phyloP scores from a whole-genome alignment of 805 yeast species.

The Wickerhamomyces alni region DNA sequence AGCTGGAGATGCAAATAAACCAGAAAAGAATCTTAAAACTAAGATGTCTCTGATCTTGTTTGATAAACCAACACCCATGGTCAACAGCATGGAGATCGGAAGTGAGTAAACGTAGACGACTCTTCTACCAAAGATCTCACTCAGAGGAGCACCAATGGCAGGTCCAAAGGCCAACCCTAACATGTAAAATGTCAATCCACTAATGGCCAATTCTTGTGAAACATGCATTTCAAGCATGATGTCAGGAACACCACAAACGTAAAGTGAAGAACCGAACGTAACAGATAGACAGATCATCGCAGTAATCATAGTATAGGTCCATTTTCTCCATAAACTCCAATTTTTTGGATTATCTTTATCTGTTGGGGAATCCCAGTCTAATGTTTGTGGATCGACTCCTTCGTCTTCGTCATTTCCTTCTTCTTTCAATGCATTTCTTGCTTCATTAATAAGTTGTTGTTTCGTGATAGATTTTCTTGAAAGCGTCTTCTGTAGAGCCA shows the following conservation, averaged over 20 bases:
- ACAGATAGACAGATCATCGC: slow-evolving; percentile 63
- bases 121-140: slow-evolving; percentile 65
- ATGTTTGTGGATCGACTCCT: slow-evolving; percentile 31
- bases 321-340: slow-evolving; percentile 59
- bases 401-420: slow-evolving; percentile 14
- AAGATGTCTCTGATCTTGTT: slow-evolving; percentile 54
- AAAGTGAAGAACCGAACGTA: slow-evolving; percentile 71
- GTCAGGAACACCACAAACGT: slow-evolving; percentile 57
- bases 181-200: slow-evolving; percentile 66
- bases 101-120: slow-evolving; percentile 52
- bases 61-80: slow-evolving; percentile 68
- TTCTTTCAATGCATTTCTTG: slow-evolving; percentile 1
- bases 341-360: slow-evolving; percentile 64
- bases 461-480: slow-evolving; percentile 19
- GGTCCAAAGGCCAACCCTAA: slow-evolving; percentile 72
- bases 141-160: slow-evolving; percentile 63
- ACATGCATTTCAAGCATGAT: slow-evolving; percentile 41
- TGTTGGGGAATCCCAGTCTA: slow-evolving; percentile 57
- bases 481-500: slow-evolving; percentile 20
- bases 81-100: slow-evolving; percentile 64
- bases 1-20: slow-evolving; percentile 75
- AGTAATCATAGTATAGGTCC: slow-evolving; percentile 60
- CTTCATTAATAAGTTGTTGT: slow-evolving; percentile 4
- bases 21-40: slow-evolving; percentile 68
- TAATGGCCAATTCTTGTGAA: slow-evolving; percentile 53